Conservation (phyloP, 371 early-diverging fungal species). For the Mortierella sp. region DNA sequence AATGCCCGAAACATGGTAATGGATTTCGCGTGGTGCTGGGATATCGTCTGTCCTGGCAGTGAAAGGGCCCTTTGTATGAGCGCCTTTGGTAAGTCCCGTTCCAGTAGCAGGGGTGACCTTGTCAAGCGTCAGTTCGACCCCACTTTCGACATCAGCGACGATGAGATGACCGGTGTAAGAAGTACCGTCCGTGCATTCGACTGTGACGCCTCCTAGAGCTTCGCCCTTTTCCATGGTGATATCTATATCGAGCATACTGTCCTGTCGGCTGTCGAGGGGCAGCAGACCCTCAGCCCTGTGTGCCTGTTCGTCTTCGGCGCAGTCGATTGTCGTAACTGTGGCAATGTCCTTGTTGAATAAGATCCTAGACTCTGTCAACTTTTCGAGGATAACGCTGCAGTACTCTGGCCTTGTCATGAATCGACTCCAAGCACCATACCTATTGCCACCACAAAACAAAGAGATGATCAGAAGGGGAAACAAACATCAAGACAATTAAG, state of each 20-base stretch:
- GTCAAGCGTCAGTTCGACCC: constrained; percentile 20
- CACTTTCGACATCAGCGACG: constrained; percentile 36
- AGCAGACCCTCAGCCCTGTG: background rate
- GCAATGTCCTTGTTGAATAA: constrained; percentile 33
- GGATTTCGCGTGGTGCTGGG: constrained; percentile 22
- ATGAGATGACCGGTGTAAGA: constrained; percentile 38
- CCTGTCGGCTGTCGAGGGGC: constrained; percentile 11
- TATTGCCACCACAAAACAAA: constrained; percentile 7
- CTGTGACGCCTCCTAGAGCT: constrained; percentile 33
- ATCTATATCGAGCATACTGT: constrained; percentile 29
- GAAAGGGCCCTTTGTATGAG: background rate
- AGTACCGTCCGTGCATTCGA: constrained; percentile 42
- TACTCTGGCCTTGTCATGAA: constrained; percentile 49
- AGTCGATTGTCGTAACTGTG: constrained; percentile 23
- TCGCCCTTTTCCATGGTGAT: constrained; percentile 10
- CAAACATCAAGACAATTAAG: background rate
- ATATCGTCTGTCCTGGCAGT: background rate
- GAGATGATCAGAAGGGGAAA: background rate
- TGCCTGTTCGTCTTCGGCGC: constrained; percentile 1
- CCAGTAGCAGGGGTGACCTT: background rate
- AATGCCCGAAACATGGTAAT: constrained; percentile 43
- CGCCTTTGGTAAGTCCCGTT: background rate
- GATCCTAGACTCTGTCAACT: constrained; percentile 44
- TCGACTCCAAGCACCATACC: constrained; percentile 46
- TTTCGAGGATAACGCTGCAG: constrained; percentile 38